Evolutionary conservation across 352 stramenopile genomes (phyloP), one percentile per base, ranked within the genome.

Genomic region (Phytophthora niederhauseri): DNA sequence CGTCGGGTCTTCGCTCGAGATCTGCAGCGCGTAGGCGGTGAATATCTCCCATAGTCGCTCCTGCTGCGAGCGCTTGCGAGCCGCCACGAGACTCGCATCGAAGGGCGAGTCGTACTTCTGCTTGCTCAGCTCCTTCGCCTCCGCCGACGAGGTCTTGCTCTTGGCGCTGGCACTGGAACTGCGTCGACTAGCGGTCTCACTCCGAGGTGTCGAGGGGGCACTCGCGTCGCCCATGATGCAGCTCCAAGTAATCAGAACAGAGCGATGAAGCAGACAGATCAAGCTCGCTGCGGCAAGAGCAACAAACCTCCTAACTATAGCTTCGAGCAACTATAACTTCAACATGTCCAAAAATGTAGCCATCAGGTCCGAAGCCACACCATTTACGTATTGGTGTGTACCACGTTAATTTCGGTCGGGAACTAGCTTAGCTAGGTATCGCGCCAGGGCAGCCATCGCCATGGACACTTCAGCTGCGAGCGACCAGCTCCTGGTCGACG

Each of bases 21-120:
- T 82, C 57, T 89, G 84, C 52, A 95, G 66, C 49, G 85, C 82
- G 55, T 93, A 95, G 17, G 77, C 78, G 4, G 84, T 85, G 34
- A 93, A 95, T 57, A 93, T 87, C 58, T 91, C 82, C 86, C 86
- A 95, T 15, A 95, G 71, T 43, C 83, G 78, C 56, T 95, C 87
- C 31, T 90, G 81, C 62, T 91, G 81, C 20, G 77, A 82, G 11
- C 80, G 77, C 61, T 87, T 87, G 6, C 81, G 66, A 51, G 81
- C 81, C 0, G 57, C 73, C 8, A 77, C 72, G 45, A 93, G 77
- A 50, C 79, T 93, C 26, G 69, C 79, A 28, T 93, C 82, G 51
- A 93, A 93, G 5, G 81, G 81, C 12, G 84, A 90, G 45, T 82
- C 77, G 53, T 87, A 90, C 17, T 69, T 68, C 31, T 85, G 80